Percentiles rank a stretch among this genome's conserved stretches.
These are phyloP conservation scores for Udeniomyces megalosporus DNA, from an alignment of 768 basidiomycete species.

Conservation along the genomic window DNA sequence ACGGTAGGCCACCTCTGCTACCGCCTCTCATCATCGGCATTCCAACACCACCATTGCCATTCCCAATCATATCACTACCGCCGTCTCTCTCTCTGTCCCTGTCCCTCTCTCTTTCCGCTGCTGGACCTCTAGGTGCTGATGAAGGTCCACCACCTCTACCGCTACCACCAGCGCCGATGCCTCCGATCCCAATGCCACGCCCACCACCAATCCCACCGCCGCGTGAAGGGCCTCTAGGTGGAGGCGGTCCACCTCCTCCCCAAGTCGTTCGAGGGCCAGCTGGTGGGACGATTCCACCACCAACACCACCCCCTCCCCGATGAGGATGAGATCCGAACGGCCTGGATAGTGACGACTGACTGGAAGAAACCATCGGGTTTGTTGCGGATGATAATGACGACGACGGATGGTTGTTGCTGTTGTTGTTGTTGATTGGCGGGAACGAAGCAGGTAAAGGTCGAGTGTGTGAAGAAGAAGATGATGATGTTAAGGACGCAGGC, in stretches of 20 bases:
- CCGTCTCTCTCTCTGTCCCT: neutral
- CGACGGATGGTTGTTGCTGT: too few relatives aligned
- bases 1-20: neutral
- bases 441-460: too few relatives aligned
- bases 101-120: neutral
- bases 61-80: neutral
- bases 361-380: too few relatives aligned
- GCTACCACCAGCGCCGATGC: neutral
- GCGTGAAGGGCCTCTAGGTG: neutral
- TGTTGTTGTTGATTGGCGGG: too few relatives aligned
- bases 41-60: neutral
- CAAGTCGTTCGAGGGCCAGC: neutral
- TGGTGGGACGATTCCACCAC: neutral
- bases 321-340: neutral
- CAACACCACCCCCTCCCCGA: neutral
- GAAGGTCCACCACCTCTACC: slow-evolving; percentile 3
- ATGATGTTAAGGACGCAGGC: too few relatives aligned
- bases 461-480: neutral
- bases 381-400: too few relatives aligned
- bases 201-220: neutral
- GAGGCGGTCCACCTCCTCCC: neutral
- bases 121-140: neutral
- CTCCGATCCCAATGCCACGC: neutral
- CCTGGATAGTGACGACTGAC: too few relatives aligned
- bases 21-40: too few relatives aligned